Percentiles rank a stretch among this genome's conserved stretches.
Evolutionary conservation across 2,329 filamentous ascomycete genomes (phyloP).

Genomic region (Uncinocarpus reesii): DNA sequence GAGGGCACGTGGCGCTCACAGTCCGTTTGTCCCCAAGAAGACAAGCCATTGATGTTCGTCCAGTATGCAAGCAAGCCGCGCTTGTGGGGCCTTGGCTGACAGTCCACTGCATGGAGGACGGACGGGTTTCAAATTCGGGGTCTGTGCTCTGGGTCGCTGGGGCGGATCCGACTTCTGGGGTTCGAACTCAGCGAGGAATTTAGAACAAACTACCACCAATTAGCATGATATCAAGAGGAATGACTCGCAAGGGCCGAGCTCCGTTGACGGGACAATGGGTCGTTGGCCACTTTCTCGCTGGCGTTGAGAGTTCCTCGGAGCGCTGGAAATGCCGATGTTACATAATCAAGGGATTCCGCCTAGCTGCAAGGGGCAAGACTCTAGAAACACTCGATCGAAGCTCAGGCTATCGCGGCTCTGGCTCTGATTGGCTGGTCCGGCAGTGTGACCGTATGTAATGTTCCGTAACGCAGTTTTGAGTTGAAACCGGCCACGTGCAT

Average conservation of each 20-base stretch:
- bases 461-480: neutral
- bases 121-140: constrained; percentile 3
- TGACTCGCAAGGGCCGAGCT: no score
- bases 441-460: constrained; percentile 6
- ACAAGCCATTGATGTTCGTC: neutral
- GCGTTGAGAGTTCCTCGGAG: no score
- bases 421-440: neutral
- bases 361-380: constrained; percentile 12
- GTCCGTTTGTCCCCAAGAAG: neutral
- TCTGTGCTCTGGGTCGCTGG: neutral
- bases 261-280: no score
- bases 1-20: constrained; percentile 3
- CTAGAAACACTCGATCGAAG: constrained; percentile 3
- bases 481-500: constrained; percentile 2
- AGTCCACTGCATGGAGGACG: constrained; percentile 1
- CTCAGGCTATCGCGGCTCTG: neutral
- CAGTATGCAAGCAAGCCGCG: constrained; percentile 7
- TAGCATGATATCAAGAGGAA: no score
- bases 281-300: no score
- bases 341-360: constrained; percentile 1
- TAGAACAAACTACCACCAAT: no score
- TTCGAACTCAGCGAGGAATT: neutral
- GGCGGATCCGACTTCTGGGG: neutral
- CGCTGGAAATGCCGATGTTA: neutral
- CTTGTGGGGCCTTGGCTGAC: constrained; percentile 7